These are phyloP conservation scores for Plasmodium gonderi DNA, from an alignment of 169 alveolate genomes.

Conservation along the genomic window DNA sequence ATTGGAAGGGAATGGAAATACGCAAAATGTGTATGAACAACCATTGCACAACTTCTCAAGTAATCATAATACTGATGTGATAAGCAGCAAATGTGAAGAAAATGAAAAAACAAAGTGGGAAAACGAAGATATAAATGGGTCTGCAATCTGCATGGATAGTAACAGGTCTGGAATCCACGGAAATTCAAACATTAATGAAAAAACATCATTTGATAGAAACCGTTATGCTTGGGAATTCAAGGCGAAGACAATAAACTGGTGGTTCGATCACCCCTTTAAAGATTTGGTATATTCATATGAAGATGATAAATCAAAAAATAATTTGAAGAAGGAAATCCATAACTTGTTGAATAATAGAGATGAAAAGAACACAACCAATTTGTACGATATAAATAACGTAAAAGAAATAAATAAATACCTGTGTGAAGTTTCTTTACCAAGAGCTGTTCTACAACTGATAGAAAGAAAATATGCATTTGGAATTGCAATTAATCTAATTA, in stretches of 20 bases:
- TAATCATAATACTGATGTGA: background rate
- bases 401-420: conserved; percentile 34
- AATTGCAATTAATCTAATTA: conserved; percentile 35
- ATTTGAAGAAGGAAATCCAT: conserved; percentile 17
- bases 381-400: conserved; percentile 17
- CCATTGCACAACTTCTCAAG: background rate
- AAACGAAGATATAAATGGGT: background rate
- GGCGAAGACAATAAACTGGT: conserved; percentile 54
- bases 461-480: conserved; percentile 62
- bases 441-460: conserved; percentile 14
- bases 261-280: conserved; percentile 58
- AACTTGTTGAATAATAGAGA: conserved; percentile 1
- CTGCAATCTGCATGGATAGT: no score
- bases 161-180: no score
- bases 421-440: conserved; percentile 18
- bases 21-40: background rate
- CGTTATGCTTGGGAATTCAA: conserved; percentile 52
- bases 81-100: no score
- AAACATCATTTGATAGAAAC: background rate
- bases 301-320: background rate
- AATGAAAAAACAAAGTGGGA: conserved; percentile 4
- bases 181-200: no score
- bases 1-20: background rate
- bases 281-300: conserved; percentile 41
- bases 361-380: conserved; percentile 5